These are phyloP conservation scores for Podila epigama DNA, from an alignment of 192 early-diverging fungal genomes.

Conservation along the genomic window DNA sequence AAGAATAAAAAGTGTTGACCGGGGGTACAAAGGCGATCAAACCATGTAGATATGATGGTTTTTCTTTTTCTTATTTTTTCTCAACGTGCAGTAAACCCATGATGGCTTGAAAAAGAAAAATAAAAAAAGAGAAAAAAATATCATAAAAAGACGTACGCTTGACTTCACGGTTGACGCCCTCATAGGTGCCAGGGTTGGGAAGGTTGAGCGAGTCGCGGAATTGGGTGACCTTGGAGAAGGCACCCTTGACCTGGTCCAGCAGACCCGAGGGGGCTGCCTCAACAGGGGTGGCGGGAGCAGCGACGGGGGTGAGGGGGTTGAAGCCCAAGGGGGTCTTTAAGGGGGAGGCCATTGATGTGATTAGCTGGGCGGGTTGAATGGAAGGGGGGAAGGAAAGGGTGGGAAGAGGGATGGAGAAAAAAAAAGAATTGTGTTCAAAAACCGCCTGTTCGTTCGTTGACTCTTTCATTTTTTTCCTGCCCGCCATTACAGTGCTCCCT, in stretches of 20 bases:
- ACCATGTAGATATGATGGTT: too few relatives aligned
- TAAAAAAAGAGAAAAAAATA: neutral
- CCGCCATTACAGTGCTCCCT: too few relatives aligned
- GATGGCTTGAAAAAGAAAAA: neutral
- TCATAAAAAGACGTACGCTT: slow-evolving; percentile 71
- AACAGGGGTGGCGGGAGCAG: slow-evolving; percentile 7
- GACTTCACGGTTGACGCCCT: slow-evolving; percentile 81
- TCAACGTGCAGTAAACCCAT: neutral
- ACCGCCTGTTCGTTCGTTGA: too few relatives aligned
- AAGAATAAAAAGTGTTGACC: too few relatives aligned
- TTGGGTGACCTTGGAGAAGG: slow-evolving; percentile 26
- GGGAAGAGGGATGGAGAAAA: neutral
- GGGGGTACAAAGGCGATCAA: too few relatives aligned
- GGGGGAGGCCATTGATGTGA: slow-evolving; percentile 16
- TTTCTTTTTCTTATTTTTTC: too few relatives aligned
- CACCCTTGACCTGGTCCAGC: slow-evolving; percentile 32
- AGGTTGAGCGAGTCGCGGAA: slow-evolving; percentile 61
- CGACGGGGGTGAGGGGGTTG: slow-evolving; percentile 23
- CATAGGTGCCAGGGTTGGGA: slow-evolving; percentile 84
- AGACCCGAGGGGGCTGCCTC: slow-evolving; percentile 28
- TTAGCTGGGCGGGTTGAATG: neutral
- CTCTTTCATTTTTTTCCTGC: too few relatives aligned
- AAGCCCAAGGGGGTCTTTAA: slow-evolving; percentile 45
- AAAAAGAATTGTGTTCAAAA: neutral
- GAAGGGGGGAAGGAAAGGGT: neutral